A percentile compares a stretch with the other conserved stretches of the same genome.
These are phyloP conservation scores for Yamadazyma sp. DNA, from an alignment of 805 yeast genomes.

Conservation along the genomic window DNA sequence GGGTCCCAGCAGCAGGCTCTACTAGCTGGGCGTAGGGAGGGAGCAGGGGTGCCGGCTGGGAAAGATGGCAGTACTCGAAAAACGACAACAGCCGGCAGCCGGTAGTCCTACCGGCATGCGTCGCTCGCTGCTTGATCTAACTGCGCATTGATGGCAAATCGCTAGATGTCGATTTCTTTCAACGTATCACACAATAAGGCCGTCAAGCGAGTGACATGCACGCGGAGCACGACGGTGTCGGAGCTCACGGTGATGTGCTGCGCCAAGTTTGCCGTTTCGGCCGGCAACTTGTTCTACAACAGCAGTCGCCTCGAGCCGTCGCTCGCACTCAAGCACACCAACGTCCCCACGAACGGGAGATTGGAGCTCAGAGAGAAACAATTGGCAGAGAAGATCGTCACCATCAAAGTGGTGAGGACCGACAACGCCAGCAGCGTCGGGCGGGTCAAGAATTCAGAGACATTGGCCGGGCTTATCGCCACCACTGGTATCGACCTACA, in stretches of 20 bases:
- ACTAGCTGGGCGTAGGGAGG: too few relatives aligned
- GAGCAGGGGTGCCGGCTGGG: too few relatives aligned
- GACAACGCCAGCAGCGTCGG: slow-evolving; percentile 4
- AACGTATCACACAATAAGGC: slow-evolving; percentile 24
- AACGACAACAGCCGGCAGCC: too few relatives aligned
- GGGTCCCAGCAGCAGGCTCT: too few relatives aligned
- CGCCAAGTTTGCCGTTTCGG: slow-evolving; percentile 26
- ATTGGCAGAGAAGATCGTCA: slow-evolving; percentile 9
- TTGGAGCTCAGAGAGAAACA: slow-evolving; percentile 21
- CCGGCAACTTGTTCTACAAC: slow-evolving; percentile 28
- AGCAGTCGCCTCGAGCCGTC: slow-evolving; percentile 31
- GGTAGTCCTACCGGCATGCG: too few relatives aligned
- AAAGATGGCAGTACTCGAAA: too few relatives aligned
- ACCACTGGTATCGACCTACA: neutral
- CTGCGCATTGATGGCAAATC: too few relatives aligned
- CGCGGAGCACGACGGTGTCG: slow-evolving; percentile 26
- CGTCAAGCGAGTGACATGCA: slow-evolving; percentile 29
- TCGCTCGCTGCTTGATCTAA: too few relatives aligned
- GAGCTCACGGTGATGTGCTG: slow-evolving; percentile 24
- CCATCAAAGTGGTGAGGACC: slow-evolving; percentile 10
- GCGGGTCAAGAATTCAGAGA: slow-evolving; percentile 8
- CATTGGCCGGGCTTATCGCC: slow-evolving; percentile 4
- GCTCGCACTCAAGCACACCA: slow-evolving; percentile 33
- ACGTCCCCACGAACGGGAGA: slow-evolving; percentile 34
- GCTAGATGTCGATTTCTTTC: slow-evolving; percentile 21